Percentiles rank a stretch among this genome's conserved stretches.
These are phyloP conservation scores for Syzygium aqueum DNA, from an alignment of 345 rosid species.

Conservation along the genomic window DNA sequence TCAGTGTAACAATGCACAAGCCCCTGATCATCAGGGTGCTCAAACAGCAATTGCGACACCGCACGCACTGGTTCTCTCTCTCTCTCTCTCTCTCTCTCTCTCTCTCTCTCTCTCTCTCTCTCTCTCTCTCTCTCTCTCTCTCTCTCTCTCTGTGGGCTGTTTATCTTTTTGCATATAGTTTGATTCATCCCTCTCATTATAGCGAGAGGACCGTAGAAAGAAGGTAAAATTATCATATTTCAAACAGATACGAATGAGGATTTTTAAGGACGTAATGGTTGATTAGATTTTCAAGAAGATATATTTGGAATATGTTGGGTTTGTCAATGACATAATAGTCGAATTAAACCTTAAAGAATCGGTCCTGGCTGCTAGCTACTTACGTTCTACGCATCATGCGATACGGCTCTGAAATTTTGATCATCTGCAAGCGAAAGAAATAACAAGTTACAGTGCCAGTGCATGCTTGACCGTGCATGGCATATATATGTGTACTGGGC, in stretches of 20 bases:
- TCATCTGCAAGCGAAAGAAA: not conserved
- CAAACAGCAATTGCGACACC: not conserved
- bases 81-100: not conserved
- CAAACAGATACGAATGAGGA: not conserved
- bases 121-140: not conserved
- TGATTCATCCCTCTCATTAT: not conserved
- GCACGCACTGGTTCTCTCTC: not conserved
- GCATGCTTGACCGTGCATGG: not conserved
- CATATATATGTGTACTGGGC: not conserved
- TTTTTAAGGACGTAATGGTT: not conserved
- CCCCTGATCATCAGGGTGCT: not conserved
- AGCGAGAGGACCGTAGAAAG: not conserved
- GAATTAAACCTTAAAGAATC: not conserved
- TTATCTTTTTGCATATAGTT: not conserved
- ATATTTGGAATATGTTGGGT: not conserved
- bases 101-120: not conserved
- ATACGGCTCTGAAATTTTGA: not conserved
- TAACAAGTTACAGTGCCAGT: not conserved
- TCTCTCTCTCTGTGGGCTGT: not conserved
- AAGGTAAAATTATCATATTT: not conserved
- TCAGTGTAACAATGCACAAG: not conserved
- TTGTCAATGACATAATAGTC: not conserved
- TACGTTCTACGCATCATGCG: not conserved
- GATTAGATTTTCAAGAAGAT: not conserved
- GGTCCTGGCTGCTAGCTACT: not conserved